These are phyloP conservation scores for Neonectria neomacrospora DNA, from an alignment of 2,329 filamentous ascomycete species.

Conservation along the genomic window DNA sequence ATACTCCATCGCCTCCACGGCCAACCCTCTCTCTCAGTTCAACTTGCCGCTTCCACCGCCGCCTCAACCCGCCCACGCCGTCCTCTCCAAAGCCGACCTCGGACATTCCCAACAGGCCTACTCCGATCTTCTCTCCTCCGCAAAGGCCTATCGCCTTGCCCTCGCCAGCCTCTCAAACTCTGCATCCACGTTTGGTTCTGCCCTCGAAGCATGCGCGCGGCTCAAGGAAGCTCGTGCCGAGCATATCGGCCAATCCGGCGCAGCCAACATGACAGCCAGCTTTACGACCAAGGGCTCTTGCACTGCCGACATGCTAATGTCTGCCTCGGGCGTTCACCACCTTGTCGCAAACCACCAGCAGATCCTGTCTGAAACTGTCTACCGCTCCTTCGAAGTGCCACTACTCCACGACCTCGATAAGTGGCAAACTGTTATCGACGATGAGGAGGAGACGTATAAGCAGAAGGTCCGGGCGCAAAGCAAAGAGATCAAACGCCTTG, in stretches of 20 bases:
- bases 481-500: conserved; percentile 70
- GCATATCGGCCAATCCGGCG: conserved; percentile 55
- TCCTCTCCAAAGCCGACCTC: conserved; percentile 72
- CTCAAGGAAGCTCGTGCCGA: conserved; percentile 74
- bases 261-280: conserved; percentile 56
- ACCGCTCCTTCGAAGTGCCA: conserved; percentile 74
- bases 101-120: conserved; percentile 72
- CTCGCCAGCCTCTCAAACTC: conserved; percentile 70
- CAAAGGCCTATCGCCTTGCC: conserved; percentile 72
- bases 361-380: conserved; percentile 75
- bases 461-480: conserved; percentile 64
- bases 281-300: conserved; percentile 63
- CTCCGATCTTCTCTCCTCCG: conserved; percentile 68
- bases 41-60: conserved; percentile 70
- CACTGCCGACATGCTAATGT: conserved; percentile 71
- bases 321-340: conserved; percentile 73
- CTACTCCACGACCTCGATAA: conserved; percentile 75
- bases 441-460: conserved; percentile 71
- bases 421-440: conserved; percentile 71
- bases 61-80: conserved; percentile 65
- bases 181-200: conserved; percentile 71
- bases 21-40: conserved; percentile 68
- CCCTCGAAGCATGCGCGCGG: conserved; percentile 74
- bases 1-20: conserved; percentile 71
- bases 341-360: conserved; percentile 77